Conservation (phyloP, 179 eudicot species). For the Dionaea muscipula region DNA sequence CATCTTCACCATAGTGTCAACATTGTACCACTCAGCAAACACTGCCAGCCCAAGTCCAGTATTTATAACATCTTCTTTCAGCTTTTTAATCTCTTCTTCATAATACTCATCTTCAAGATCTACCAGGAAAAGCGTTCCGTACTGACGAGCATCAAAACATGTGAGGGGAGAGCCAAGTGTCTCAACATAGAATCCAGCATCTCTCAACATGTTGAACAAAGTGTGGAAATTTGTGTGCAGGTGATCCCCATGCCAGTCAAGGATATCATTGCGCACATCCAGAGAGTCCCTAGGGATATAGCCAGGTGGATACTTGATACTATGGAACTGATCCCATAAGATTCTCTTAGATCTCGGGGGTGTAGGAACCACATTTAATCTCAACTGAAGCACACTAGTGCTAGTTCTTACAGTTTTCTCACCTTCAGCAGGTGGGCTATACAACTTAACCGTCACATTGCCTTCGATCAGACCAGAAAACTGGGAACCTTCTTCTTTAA, state of each 20-base stretch:
- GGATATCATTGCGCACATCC: constrained; percentile 94
- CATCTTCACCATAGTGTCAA: constrained; percentile 93
- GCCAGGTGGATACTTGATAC: constrained; percentile 92
- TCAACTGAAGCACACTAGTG: constrained; percentile 67
- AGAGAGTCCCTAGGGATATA: constrained; percentile 96
- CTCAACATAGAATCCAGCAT: constrained; percentile 86
- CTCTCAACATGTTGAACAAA: constrained; percentile 86
- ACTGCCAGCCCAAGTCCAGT: constrained; percentile 76
- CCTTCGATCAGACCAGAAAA: constrained; percentile 85
- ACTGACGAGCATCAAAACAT: constrained; percentile 85
- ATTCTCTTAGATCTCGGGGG: constrained; percentile 73
- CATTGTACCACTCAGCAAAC: constrained; percentile 94
- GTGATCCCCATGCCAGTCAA: constrained; percentile 99
- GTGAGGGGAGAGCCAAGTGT: constrained; percentile 97
- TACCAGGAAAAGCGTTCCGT: constrained; percentile 83
- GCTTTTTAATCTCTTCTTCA: constrained; percentile 67
- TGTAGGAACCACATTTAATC: constrained; percentile 70
- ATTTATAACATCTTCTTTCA: constrained; percentile 58
- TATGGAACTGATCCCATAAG: constrained; percentile 96
- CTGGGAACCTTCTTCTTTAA: constrained; percentile 89
- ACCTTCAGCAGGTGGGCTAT: constrained; percentile 72
- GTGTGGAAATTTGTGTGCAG: constrained; percentile 87
- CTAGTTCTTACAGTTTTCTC: constrained; percentile 50
- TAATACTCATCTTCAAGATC: constrained; percentile 97
- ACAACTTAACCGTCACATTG: constrained; percentile 60